phyloP scores from a whole-genome alignment of 495 filamentous ascomycete genomes.

The Neurospora sp. region DNA sequence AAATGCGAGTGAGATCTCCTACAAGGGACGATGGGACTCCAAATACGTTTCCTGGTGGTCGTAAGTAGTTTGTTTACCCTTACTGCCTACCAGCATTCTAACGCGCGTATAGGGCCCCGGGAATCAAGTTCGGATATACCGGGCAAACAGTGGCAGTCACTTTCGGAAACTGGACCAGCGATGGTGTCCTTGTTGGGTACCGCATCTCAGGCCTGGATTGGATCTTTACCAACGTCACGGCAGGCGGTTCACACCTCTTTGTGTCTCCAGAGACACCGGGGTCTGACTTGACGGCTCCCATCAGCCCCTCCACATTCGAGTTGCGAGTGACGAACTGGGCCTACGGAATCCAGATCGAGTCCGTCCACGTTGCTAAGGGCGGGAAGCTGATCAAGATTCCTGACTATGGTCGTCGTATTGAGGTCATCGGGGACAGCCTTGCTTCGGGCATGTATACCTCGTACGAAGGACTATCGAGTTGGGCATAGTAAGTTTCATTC shows the following conservation, averaged over 20 bases:
- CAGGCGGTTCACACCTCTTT: conserved; percentile 49
- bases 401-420: conserved; percentile 42
- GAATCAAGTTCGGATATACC: conserved; percentile 54
- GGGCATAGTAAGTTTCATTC: conserved; percentile 33
- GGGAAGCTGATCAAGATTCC: conserved; percentile 42
- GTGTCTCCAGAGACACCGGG: conserved; percentile 34
- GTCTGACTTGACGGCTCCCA: conserved; percentile 26
- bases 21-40: conserved; percentile 62
- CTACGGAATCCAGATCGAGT: conserved; percentile 49
- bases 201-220: conserved; percentile 55
- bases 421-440: conserved; percentile 55
- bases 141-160: conserved; percentile 53
- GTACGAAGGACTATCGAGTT: conserved; percentile 52
- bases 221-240: conserved; percentile 58
- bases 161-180: conserved; percentile 48
- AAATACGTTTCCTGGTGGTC: conserved; percentile 57
- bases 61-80: conserved; percentile 15
- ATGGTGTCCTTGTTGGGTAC: conserved; percentile 50
- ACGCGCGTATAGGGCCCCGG: conserved; percentile 36
- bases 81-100: background rate
- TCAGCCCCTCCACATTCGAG: conserved; percentile 40
- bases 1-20: conserved; percentile 50
- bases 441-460: conserved; percentile 51
- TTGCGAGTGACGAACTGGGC: conserved; percentile 57
- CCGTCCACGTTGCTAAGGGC: conserved; percentile 41